These are phyloP conservation scores for Plasmodium falciparum DNA, from an alignment of 169 alveolate species.

Conservation along the genomic window DNA sequence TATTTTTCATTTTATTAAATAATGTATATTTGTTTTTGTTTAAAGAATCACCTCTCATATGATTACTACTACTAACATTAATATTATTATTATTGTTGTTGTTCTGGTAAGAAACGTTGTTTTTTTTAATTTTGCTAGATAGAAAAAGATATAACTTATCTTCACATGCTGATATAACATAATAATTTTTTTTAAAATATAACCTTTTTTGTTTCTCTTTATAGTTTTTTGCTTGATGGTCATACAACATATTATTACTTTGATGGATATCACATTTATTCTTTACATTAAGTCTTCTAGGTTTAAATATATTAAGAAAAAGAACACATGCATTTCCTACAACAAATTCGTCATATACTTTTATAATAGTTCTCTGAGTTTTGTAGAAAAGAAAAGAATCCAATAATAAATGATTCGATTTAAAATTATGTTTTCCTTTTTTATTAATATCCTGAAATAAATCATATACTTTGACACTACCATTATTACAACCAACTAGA, in stretches of 20 bases:
- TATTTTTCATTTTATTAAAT: no score
- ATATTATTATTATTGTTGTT: neutral
- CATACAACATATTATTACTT: neutral
- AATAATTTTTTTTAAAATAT: slow-evolving; percentile 24
- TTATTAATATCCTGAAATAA: slow-evolving; percentile 10
- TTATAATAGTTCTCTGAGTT: slow-evolving; percentile 40
- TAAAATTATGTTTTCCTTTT: no score
- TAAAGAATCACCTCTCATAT: no score
- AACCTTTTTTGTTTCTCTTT: no score
- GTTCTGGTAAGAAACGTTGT: neutral
- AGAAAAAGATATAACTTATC: slow-evolving; percentile 22
- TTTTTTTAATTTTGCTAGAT: slow-evolving; percentile 18
- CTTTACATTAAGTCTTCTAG: neutral
- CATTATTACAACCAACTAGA: slow-evolving; percentile 34
- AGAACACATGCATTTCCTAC: slow-evolving; percentile 40
- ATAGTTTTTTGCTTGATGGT: no score
- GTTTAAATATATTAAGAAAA: slow-evolving; percentile 10
- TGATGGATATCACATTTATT: neutral
- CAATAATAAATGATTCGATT: slow-evolving; percentile 5
- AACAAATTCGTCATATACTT: slow-evolving; percentile 41
- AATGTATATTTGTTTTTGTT: no score
- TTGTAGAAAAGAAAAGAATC: slow-evolving; percentile 17
- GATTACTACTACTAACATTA: no score
- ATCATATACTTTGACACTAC: slow-evolving; percentile 62
- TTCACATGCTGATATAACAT: slow-evolving; percentile 35